Percentiles rank a stretch among this genome's conserved stretches.
These are phyloP conservation scores for Daldinia decipiens DNA, from an alignment of 495 filamentous ascomycete species.

Conservation along the genomic window DNA sequence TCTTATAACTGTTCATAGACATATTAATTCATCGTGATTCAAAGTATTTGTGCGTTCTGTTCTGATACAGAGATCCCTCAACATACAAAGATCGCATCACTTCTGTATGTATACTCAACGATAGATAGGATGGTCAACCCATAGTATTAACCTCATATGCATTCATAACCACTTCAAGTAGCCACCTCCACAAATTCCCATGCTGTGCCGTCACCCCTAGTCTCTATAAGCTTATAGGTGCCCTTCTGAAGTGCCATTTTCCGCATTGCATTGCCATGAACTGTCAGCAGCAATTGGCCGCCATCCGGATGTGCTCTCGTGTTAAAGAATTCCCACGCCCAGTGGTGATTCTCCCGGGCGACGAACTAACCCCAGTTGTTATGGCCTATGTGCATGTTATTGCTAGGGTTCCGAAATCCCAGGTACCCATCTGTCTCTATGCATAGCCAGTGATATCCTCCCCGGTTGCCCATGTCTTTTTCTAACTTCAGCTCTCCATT, in stretches of 20 bases:
- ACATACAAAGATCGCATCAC: too few species aligned
- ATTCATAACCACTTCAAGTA: background rate
- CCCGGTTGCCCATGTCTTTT: constrained; percentile 39
- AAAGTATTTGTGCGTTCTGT: too few species aligned
- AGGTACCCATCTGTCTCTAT: constrained; percentile 53
- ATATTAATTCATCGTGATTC: too few species aligned
- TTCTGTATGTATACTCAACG: background rate
- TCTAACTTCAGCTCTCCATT: constrained; percentile 46
- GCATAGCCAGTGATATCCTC: constrained; percentile 52
- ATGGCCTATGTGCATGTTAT: constrained; percentile 46
- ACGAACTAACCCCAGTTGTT: constrained; percentile 9
- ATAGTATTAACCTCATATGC: background rate
- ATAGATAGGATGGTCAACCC: background rate
- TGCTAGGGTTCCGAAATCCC: constrained; percentile 48
- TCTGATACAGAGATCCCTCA: too few species aligned
- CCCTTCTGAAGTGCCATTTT: background rate
- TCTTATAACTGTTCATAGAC: too few species aligned
- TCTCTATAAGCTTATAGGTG: background rate
- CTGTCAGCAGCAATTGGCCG: constrained; percentile 5
- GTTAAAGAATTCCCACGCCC: constrained; percentile 9
- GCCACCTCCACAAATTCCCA: constrained; percentile 26
- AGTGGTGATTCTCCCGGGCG: background rate
- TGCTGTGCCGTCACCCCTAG: background rate
- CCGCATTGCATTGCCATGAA: background rate
- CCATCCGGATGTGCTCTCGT: constrained; percentile 14